Conservation (phyloP, 139 green algal species). For the Gonium pectorale region DNA sequence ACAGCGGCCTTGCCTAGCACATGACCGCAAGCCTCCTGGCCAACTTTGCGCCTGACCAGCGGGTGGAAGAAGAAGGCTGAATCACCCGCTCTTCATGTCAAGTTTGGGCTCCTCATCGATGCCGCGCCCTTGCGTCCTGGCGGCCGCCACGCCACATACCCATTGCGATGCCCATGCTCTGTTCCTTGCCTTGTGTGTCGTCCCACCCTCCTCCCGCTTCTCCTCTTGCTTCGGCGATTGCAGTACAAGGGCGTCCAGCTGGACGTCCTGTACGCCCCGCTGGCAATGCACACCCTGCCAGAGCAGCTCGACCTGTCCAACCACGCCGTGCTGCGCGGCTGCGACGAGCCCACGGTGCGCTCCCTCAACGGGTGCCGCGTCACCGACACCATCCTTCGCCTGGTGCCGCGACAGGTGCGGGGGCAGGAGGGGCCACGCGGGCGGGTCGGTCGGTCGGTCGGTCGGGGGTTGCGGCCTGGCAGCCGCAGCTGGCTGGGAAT, state of each 20-base stretch:
- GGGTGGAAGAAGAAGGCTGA: too few relatives aligned
- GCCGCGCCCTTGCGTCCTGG: too few relatives aligned
- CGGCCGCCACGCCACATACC: too few relatives aligned
- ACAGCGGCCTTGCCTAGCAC: too few relatives aligned
- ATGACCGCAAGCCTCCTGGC: too few relatives aligned
- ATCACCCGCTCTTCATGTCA: too few relatives aligned
- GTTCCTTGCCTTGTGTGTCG: background rate
- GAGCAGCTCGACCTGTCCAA: conserved; percentile 80
- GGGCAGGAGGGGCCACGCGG: background rate
- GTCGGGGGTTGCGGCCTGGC: too few relatives aligned
- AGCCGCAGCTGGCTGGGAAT: too few relatives aligned
- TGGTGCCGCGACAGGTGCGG: conserved; percentile 42
- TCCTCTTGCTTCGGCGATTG: background rate
- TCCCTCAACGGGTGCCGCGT: conserved; percentile 93
- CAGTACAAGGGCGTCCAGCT: conserved; percentile 92
- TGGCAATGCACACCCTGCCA: conserved; percentile 73
- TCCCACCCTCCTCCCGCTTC: background rate
- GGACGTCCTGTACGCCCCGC: conserved; percentile 92
- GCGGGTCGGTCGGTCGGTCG: too few relatives aligned
- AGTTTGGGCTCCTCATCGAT: too few relatives aligned
- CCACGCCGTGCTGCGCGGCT: conserved; percentile 83
- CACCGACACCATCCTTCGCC: conserved; percentile 87
- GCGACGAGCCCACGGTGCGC: conserved; percentile 89
- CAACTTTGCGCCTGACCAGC: too few relatives aligned
- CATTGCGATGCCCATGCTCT: too few relatives aligned